Base-by-base conservation (phyloP, 2,329 filamentous ascomycete species). In the Beauveria varroae region DNA sequence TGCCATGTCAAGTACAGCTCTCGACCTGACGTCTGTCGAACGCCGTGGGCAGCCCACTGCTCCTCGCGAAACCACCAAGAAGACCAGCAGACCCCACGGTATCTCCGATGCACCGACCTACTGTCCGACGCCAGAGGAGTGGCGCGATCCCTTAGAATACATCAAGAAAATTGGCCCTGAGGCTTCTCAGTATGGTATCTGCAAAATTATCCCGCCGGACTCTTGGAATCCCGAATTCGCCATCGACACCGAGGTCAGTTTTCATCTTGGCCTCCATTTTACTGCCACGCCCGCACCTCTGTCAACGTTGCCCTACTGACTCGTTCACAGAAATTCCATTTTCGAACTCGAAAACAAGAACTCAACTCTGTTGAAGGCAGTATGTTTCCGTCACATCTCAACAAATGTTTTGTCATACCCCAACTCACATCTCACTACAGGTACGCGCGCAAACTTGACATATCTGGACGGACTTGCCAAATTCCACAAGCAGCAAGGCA, bases 361-460 rank as follows among this genome's bases (percentile, higher is more conserved):
- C 81, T 99, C 64, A 99, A 99, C 75, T 96, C 93, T 18, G 91
- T 98, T 54, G 95, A 99, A 88, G 95, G 95, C 81, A 95, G 92
- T 96, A 84, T 76, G 86, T 81, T 65, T 65, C 12, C 22, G 18
- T 8, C 34, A 49, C 30, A 20, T 12, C 53, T 41, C 40, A 18
- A n/a, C 37, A 37, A 34, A n/a, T 28, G 9, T 28, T 5, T 53
- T 60, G 40, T 7, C 6, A 54, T 34, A 26, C 26, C 12, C 20
- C n/a, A 43, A 54, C 58, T 49, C 44, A 52, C 70, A 62, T 44
- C 46, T 54, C 58, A 28, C 30, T 54, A 59, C 68, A 96, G 91
- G 92, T 70, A 97, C 93, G 65, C 90, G 95, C 72, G 92, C 93
- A 66, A 98, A 98, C 74, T 82, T 97, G 64, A 96, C 93, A 67